Evolutionary conservation across 768 basidiomycete genomes (phyloP), one percentile per base, ranked within the genome.

Genomic region (Piloderma croceum): DNA sequence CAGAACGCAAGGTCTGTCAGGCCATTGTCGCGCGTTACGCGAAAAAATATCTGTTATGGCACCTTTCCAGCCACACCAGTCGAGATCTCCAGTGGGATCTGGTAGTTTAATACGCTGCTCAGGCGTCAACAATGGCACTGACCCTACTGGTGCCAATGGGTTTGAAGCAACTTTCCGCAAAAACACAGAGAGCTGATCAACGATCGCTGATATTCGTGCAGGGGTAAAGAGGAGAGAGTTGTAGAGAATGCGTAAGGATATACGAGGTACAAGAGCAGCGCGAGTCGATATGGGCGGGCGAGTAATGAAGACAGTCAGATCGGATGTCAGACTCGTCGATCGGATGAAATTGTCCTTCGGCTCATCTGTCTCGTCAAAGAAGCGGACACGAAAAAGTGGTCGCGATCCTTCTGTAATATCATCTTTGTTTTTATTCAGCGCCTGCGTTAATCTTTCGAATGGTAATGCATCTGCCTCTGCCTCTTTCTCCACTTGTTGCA

Each of bases 31-130:
- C 2, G 96, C 96, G 64, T 99, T 97, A 25, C 68, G 65, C 7
- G 90, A 86, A 63, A 99, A 98, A 18, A 98, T 78, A 57, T 94
- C 87, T 11, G 94, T 90, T 56, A 99, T 97, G 6, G 94, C 89
- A 23, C 94, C 96, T 59, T 92, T 90, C 79, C 84, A 99, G 38
- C 84, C 93, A 61, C 90, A 94, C 94, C 96, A 99, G 52, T 96
- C 77, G 24, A 99, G 75, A 59, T 98, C 84, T 12, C 79, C 83
- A 9, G 77, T 79, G 3, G 94, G 91, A 54, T 86, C 74, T 1
- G 96, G 96, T 4, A 99, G 73, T 35, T 71, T 70, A 10, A 62
- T 66, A 39, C 70, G 72, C 62, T 97, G 90, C 10, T 64, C 58
- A 3, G 81, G 68, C 1, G 90, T 91, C 36, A 91, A 63, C 10